These are phyloP conservation scores for Melastoma malabathricum DNA, from an alignment of 345 rosid genomes.

Conservation along the genomic window DNA sequence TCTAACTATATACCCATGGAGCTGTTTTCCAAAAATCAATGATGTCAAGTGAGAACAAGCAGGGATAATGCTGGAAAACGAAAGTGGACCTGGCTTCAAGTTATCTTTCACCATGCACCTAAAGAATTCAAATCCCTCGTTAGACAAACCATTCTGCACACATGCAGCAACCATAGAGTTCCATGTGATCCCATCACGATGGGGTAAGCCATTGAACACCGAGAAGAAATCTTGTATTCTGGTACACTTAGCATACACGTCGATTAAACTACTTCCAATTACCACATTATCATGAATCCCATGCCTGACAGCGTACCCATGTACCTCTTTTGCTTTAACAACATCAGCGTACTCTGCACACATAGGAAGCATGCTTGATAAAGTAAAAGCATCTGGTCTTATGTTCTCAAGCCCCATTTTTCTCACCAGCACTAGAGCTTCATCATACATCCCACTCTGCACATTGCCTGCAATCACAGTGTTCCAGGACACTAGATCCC, in stretches of 20 bases:
- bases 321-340: slow-evolving; percentile 66
- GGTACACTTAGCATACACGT: slow-evolving; percentile 70
- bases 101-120: slow-evolving; percentile 43
- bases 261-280: slow-evolving; percentile 64
- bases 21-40: slow-evolving; percentile 67
- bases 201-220: slow-evolving; percentile 32
- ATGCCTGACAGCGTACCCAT: slow-evolving; percentile 57
- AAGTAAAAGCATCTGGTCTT: slow-evolving; percentile 69
- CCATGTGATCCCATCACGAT: slow-evolving; percentile 57
- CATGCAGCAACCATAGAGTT: slow-evolving; percentile 62
- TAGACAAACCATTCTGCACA: slow-evolving; percentile 58
- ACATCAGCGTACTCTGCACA: slow-evolving; percentile 53
- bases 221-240: slow-evolving; percentile 31
- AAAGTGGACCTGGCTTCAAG: slow-evolving; percentile 41
- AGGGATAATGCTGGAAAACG: slow-evolving; percentile 75
- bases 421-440: slow-evolving; percentile 54
- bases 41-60: slow-evolving; percentile 70
- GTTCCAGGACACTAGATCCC: slow-evolving; percentile 77
- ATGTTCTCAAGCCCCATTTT: slow-evolving; percentile 40
- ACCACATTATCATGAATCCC: slow-evolving; percentile 34
- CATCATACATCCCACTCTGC: slow-evolving; percentile 50
- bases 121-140: slow-evolving; percentile 49
- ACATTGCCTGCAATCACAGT: slow-evolving; percentile 60
- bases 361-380: slow-evolving; percentile 67
- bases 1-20: slow-evolving; percentile 56